Conservation (phyloP, 1,284 basidiomycete species). For the Vanrija sp. region DNA sequence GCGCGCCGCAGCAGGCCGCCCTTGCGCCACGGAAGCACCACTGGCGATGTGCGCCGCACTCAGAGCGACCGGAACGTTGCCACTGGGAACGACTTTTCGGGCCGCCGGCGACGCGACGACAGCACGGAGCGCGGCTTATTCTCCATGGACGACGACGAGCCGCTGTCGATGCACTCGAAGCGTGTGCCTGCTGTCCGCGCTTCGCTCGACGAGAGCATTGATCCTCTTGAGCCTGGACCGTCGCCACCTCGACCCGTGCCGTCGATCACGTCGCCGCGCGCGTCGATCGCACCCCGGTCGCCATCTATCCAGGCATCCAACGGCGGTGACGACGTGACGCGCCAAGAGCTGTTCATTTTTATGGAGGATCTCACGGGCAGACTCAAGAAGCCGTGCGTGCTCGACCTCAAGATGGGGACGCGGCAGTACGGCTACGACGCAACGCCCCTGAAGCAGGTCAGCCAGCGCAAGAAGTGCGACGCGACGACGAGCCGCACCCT, state of each 20-base stretch:
- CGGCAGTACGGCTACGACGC: slow-evolving; percentile 97
- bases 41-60: not conserved
- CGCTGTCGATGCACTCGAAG: slow-evolving; percentile 3
- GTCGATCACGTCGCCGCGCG: not conserved
- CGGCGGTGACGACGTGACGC: slow-evolving; percentile 53
- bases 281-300: slow-evolving; percentile 30
- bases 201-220: not conserved
- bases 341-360: slow-evolving; percentile 95
- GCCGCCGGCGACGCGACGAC: slow-evolving; percentile 20
- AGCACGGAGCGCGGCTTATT: slow-evolving; percentile 48
- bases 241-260: not conserved
- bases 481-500: slow-evolving; percentile 85
- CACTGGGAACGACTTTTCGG: not conserved
- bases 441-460: slow-evolving; percentile 86
- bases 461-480: slow-evolving; percentile 97
- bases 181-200: not conserved
- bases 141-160: slow-evolving; percentile 48
- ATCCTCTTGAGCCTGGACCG: not conserved
- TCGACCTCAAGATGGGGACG: slow-evolving; percentile 99
- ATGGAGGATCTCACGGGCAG: slow-evolving; percentile 98
- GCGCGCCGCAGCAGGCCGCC: not conserved
- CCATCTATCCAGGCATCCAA: slow-evolving; percentile 19
- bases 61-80: not conserved
- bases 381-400: slow-evolving; percentile 89
- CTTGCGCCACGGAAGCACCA: not conserved